Evolutionary conservation across 2,329 filamentous ascomycete genomes (phyloP).

Genomic region (Fusarium sp.): DNA sequence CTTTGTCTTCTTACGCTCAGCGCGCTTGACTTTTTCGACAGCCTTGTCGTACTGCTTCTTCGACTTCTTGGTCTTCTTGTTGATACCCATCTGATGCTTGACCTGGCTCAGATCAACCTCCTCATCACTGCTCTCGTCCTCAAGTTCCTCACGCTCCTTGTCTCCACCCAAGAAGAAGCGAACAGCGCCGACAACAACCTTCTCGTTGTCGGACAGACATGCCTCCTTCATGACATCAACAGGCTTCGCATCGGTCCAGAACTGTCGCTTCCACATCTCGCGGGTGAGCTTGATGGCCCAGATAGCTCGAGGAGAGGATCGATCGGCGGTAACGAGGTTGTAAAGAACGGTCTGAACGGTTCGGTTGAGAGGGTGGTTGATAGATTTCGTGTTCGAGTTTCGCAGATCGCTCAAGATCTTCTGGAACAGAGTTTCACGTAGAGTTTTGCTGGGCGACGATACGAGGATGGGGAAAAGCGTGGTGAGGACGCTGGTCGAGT

Average conservation of each 20-base stretch:
- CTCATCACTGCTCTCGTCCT: slow-evolving; percentile 88
- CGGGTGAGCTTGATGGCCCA: slow-evolving; percentile 97
- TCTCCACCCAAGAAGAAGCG: slow-evolving; percentile 96
- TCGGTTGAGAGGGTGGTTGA: slow-evolving; percentile 91
- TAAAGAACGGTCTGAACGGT: slow-evolving; percentile 93
- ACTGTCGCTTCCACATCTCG: slow-evolving; percentile 94
- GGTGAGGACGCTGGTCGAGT: slow-evolving; percentile 83
- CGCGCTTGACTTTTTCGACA: slow-evolving; percentile 79
- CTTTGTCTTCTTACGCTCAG: slow-evolving; percentile 86
- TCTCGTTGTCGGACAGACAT: slow-evolving; percentile 86
- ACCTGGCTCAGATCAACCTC: slow-evolving; percentile 80
- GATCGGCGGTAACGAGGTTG: slow-evolving; percentile 88
- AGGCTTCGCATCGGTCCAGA: slow-evolving; percentile 93
- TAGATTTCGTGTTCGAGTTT: slow-evolving; percentile 84
- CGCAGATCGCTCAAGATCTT: slow-evolving; percentile 94
- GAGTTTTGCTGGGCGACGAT: slow-evolving; percentile 87
- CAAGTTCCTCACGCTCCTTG: slow-evolving; percentile 91
- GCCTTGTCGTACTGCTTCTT: slow-evolving; percentile 81
- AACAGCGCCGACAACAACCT: slow-evolving; percentile 86
- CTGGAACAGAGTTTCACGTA: slow-evolving; percentile 81
- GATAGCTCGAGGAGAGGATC: slow-evolving; percentile 82
- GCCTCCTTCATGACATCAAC: slow-evolving; percentile 99
- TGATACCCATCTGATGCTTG: slow-evolving; percentile 86
- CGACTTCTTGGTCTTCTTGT: slow-evolving; percentile 95
- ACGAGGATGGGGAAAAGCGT: slow-evolving; percentile 95